Conservation (phyloP, 805 yeast species). For the Saturnispora zaruensis region DNA sequence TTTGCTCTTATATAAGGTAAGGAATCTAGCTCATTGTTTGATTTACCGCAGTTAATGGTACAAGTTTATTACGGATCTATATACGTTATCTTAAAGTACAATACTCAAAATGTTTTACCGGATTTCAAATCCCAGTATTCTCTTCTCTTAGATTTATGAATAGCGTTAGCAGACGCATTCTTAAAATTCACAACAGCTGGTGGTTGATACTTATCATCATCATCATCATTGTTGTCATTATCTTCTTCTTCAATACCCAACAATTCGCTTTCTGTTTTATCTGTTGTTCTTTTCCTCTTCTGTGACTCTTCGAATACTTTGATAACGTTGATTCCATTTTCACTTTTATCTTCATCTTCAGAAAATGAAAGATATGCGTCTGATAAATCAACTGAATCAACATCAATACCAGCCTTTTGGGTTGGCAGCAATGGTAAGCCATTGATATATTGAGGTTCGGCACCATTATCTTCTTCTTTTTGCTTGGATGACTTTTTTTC, state of each 20-base stretch:
- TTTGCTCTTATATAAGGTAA: too few relatives aligned
- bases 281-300: constrained; percentile 7
- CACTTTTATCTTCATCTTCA: constrained; percentile 17
- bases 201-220: background rate
- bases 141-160: constrained; percentile 64
- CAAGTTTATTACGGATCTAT: background rate
- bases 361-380: constrained; percentile 32
- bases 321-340: constrained; percentile 9
- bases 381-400: constrained; percentile 31
- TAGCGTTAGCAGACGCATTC: constrained; percentile 55
- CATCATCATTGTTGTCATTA: constrained; percentile 8
- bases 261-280: constrained; percentile 17
- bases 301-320: constrained; percentile 19
- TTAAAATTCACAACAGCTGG: background rate
- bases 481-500: background rate
- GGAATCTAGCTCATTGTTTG: background rate
- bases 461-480: background rate
- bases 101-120: constrained; percentile 32
- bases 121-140: constrained; percentile 44
- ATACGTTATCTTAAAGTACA: background rate
- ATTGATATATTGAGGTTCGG: background rate
- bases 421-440: constrained; percentile 33
- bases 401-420: constrained; percentile 82
- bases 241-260: constrained; percentile 21
- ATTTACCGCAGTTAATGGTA: background rate